A percentile compares a stretch with the other conserved stretches of the same genome.
Conservation (phyloP, 495 filamentous ascomycete genomes). For the Penicillium daleae region DNA sequence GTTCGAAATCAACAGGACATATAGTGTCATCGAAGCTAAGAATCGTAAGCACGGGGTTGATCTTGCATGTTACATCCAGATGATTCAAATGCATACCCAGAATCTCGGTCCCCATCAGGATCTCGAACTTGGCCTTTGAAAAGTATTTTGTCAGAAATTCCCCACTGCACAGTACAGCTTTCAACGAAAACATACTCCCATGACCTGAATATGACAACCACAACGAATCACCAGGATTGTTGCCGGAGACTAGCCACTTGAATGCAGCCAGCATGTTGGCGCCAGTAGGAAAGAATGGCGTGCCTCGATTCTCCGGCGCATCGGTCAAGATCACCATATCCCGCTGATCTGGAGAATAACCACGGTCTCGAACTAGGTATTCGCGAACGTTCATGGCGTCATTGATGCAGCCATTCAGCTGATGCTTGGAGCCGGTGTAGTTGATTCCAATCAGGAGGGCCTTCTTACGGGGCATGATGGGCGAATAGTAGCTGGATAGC, state of each 20-base stretch:
- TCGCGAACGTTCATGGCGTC: conserved; percentile 56
- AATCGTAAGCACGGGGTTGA: conserved; percentile 20
- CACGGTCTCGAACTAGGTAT: conserved; percentile 48
- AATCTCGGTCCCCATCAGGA: conserved; percentile 46
- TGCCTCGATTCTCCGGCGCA: conserved; percentile 47
- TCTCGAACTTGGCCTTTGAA: conserved; percentile 47
- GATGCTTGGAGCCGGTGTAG: conserved; percentile 56
- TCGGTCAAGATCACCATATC: conserved; percentile 61
- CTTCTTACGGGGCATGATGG: conserved; percentile 48
- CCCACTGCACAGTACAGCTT: not conserved
- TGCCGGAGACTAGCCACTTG: conserved; percentile 57
- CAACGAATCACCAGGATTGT: conserved; percentile 49
- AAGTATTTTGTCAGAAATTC: not conserved
- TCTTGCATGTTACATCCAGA: too few relatives aligned
- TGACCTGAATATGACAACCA: conserved; percentile 65
- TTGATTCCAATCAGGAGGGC: conserved; percentile 66
- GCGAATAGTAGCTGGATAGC: not conserved
- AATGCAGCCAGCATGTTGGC: conserved; percentile 61
- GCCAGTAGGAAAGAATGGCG: conserved; percentile 56
- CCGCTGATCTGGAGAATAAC: conserved; percentile 49
- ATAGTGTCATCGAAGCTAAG: conserved; percentile 58
- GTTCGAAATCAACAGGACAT: conserved; percentile 57
- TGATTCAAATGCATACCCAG: conserved; percentile 40
- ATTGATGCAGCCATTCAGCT: conserved; percentile 59
- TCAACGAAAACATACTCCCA: conserved; percentile 42